Percentiles rank a stretch among this genome's conserved stretches.
These are phyloP conservation scores for Astragalus membranaceus DNA, from an alignment of 306 rosid genomes.

Conservation along the genomic window DNA sequence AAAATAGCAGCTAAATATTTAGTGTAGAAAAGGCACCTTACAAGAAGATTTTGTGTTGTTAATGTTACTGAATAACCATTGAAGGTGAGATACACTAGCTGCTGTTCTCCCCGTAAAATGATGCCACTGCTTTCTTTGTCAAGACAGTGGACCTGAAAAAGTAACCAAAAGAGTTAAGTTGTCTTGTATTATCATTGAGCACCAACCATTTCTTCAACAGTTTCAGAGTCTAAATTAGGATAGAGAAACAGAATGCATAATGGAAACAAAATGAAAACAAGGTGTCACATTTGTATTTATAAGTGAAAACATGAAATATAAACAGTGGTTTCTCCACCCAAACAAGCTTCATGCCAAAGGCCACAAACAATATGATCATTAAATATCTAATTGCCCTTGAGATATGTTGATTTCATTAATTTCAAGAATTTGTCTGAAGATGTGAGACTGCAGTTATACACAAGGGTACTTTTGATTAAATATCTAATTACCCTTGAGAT, in stretches of 20 bases:
- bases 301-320: background rate
- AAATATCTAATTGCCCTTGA: background rate
- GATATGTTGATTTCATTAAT: background rate
- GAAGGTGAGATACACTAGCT: slow-evolving; percentile 65
- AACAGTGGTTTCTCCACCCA: background rate
- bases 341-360: background rate
- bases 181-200: background rate
- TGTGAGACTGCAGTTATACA: background rate
- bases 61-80: slow-evolving; percentile 59
- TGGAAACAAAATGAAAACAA: background rate
- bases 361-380: background rate
- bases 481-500: background rate
- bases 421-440: background rate
- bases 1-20: background rate
- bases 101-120: slow-evolving; percentile 70
- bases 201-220: background rate
- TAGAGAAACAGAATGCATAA: background rate
- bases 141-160: slow-evolving; percentile 81
- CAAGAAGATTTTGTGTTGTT: slow-evolving; percentile 47
- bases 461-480: background rate
- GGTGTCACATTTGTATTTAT: background rate
- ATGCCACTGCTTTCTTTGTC: slow-evolving; percentile 91
- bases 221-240: background rate
- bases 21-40: slow-evolving; percentile 41
- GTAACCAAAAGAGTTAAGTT: background rate